Evolutionary conservation across 345 rosid species (phyloP), one percentile per base, ranked within the genome.

Genomic region (Acer yangbiense): DNA sequence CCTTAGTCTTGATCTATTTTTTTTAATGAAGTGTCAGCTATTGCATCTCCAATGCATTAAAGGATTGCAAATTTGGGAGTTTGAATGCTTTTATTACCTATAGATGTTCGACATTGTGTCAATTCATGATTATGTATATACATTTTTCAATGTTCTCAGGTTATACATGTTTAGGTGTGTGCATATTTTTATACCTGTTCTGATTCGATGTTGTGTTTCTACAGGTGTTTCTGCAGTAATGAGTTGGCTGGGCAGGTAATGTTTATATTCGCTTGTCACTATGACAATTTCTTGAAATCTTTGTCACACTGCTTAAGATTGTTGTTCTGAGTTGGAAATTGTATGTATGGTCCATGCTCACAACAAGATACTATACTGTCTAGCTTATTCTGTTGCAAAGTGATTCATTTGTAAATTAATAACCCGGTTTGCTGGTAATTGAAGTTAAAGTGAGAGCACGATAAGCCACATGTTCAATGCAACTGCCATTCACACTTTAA

Each of bases 171-270:
- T 54, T 80, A 29, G 39, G 61, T 18, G 10, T 44, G 41, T 64
- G 2, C 17, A 41, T 48, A 14, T 68, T 4, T 63, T 35, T 50
- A 18, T 11, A 41, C 43, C 65, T 81, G 17, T 75, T 71, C 76
- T 83, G 73, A 81, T 71, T 54, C n/a, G 18, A 57, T 64, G 14
- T 55, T 55, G 71, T 66, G 39, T 76, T 78, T 78, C 12, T 76
- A 74, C 93, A 96, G 98, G 90, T 86, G 87, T 81, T 93, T 93
- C 79, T 89, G 89, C 67, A 88, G 85, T 57, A 86, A 39, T 66
- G 98, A 91, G 75, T 75, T 80, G 72, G 73, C 86, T 18, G 95
- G 97, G 48, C 97, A 94, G 97, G 99, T 91, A 85, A 75, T 62
- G 25, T 54, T 27, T 44, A 21, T 68, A 52, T 57, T 77, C 29